A percentile compares a stretch with the other conserved stretches of the same genome.
Evolutionary conservation across 805 yeast species (phyloP).

Genomic region (Candida adriatica): DNA sequence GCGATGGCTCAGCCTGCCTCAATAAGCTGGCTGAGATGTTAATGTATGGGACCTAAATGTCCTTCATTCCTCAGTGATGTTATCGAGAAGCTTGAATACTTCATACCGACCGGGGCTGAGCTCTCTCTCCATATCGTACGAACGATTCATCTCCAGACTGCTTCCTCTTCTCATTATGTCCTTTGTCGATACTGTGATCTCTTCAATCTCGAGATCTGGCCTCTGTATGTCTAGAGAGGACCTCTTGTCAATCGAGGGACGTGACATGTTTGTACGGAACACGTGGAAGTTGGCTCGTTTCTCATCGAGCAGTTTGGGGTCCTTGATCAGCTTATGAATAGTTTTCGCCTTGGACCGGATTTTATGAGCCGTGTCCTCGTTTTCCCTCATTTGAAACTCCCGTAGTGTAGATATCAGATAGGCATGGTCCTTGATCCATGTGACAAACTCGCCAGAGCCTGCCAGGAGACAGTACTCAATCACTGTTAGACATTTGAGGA

Average conservation of each 20-base stretch:
- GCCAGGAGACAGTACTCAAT: constrained; percentile 44
- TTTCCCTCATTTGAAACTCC: constrained; percentile 24
- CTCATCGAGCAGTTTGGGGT: constrained; percentile 28
- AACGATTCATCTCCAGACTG: constrained; percentile 23
- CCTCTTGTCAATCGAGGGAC: constrained; percentile 29
- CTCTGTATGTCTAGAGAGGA: constrained; percentile 21
- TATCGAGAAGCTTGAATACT: constrained; percentile 12
- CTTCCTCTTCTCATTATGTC: constrained; percentile 16
- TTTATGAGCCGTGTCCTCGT: constrained; percentile 25
- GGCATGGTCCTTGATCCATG: constrained; percentile 39
- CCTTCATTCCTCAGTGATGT: constrained; percentile 18
- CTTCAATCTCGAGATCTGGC: constrained; percentile 8
- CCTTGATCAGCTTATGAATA: constrained; percentile 26
- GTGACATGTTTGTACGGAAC: constrained; percentile 35
- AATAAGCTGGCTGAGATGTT: too few relatives aligned
- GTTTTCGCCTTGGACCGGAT: constrained; percentile 33
- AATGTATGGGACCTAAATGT: too few relatives aligned
- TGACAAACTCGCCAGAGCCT: constrained; percentile 44
- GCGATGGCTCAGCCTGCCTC: too few relatives aligned
- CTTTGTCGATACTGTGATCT: background rate
- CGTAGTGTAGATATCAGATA: constrained; percentile 24
- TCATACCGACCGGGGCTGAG: constrained; percentile 4
- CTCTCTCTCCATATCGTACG: constrained; percentile 6
- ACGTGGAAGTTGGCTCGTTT: constrained; percentile 37
- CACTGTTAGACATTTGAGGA: constrained; percentile 47